Evolutionary conservation across 202 grass and related monocot genomes (phyloP).

Genomic region (Elaeis oleifera): DNA sequence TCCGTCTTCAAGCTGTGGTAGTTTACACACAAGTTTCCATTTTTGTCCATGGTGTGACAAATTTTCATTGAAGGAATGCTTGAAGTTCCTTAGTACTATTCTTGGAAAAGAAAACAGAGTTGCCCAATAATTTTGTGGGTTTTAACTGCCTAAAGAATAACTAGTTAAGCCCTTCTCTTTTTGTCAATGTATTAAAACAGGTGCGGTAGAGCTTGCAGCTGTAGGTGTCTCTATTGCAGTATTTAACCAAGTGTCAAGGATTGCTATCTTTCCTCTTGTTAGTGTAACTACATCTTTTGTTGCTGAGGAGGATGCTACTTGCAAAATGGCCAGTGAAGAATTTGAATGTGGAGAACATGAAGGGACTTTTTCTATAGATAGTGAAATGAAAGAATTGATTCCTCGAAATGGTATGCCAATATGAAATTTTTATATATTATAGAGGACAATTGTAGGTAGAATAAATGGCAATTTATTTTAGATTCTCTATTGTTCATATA

Average conservation of each 20-base stretch:
- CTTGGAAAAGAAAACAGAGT: too few relatives aligned
- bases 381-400: slow-evolving; percentile 52
- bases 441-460: background rate
- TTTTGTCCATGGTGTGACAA: too few relatives aligned
- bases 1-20: too few relatives aligned
- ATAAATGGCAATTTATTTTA: background rate
- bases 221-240: slow-evolving; percentile 87
- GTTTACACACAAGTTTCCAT: too few relatives aligned
- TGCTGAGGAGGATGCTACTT: slow-evolving; percentile 77
- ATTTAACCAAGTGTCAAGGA: slow-evolving; percentile 88
- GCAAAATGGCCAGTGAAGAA: slow-evolving; percentile 23
- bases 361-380: slow-evolving; percentile 20
- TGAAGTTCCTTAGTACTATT: too few relatives aligned
- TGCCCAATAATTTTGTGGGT: too few relatives aligned
- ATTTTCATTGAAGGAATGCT: too few relatives aligned
- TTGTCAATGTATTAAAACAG: slow-evolving; percentile 29
- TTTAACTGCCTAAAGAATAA: too few relatives aligned
- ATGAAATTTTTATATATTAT: background rate
- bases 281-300: slow-evolving; percentile 97
- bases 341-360: slow-evolving; percentile 24
- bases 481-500: background rate
- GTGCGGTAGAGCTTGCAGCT: slow-evolving; percentile 74
- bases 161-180: background rate
- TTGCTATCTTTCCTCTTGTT: slow-evolving; percentile 86
- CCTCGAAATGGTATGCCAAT: slow-evolving; percentile 28